Evolutionary conservation across 768 basidiomycete genomes (phyloP).

Genomic region (Tylopilus subfusipes): DNA sequence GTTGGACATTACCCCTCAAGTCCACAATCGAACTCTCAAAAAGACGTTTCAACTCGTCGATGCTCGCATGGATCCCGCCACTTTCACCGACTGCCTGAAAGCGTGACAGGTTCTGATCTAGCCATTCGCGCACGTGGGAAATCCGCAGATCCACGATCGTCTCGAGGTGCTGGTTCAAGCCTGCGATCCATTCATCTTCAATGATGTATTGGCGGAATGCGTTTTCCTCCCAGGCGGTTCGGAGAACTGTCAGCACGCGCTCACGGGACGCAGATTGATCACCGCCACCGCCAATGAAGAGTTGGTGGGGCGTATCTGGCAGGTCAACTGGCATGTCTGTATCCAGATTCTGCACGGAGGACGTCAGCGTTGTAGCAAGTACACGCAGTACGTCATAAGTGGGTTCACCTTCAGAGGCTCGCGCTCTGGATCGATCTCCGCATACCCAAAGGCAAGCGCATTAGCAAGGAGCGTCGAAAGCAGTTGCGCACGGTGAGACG

Average conservation of each 20-base stretch:
- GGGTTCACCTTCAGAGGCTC: slow-evolving; percentile 49
- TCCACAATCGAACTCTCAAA: slow-evolving; percentile 45
- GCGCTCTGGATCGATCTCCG: slow-evolving; percentile 42
- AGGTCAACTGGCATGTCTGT: too few species aligned
- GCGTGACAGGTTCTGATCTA: slow-evolving; percentile 44
- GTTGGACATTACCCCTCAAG: slow-evolving; percentile 41
- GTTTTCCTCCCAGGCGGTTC: slow-evolving; percentile 16
- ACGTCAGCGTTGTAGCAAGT: background rate
- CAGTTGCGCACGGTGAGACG: slow-evolving; percentile 45
- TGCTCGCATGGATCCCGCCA: slow-evolving; percentile 34
- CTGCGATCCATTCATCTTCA: slow-evolving; percentile 37
- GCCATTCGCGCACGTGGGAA: slow-evolving; percentile 50
- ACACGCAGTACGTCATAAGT: background rate
- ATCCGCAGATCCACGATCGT: slow-evolving; percentile 41
- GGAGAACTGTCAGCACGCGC: slow-evolving; percentile 11
- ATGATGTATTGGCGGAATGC: slow-evolving; percentile 17
- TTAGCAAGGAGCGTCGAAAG: slow-evolving; percentile 41
- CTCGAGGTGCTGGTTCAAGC: slow-evolving; percentile 38
- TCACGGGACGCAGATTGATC: slow-evolving; percentile 26
- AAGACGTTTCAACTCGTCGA: slow-evolving; percentile 43
- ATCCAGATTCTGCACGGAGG: slow-evolving; percentile 41
- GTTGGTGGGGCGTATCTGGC: slow-evolving; percentile 35
- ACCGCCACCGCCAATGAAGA: slow-evolving; percentile 30
- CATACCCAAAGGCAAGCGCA: slow-evolving; percentile 47
- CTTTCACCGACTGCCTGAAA: slow-evolving; percentile 34